Evolutionary conservation across 225 moss, liverwort and hornwort species (phyloP).

Genomic region (Antitrichia curtipendula): DNA sequence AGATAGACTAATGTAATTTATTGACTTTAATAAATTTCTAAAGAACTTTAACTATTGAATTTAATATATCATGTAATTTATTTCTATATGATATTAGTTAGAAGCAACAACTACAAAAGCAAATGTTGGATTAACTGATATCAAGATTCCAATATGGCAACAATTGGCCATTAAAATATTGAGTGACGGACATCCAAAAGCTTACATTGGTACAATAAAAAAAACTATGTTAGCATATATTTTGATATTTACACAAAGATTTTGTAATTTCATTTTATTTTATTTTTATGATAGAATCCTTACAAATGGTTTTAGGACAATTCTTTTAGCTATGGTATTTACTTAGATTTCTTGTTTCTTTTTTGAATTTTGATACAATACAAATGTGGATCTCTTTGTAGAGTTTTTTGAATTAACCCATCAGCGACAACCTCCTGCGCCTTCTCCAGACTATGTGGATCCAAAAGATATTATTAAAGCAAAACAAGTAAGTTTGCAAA

Average conservation of each 20-base stretch:
- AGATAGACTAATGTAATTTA: background rate
- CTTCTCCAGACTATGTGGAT: slow-evolving; percentile 26
- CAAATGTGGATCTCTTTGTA: background rate
- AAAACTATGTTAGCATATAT: background rate
- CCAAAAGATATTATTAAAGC: background rate
- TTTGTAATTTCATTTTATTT: background rate
- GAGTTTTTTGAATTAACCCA: slow-evolving; percentile 45
- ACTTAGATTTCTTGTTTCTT: no score
- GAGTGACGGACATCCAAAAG: slow-evolving; percentile 19
- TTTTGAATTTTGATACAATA: background rate
- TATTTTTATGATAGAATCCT: background rate
- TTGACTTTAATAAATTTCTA: no score
- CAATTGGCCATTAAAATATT: slow-evolving; percentile 17
- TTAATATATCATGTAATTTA: background rate
- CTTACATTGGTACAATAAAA: slow-evolving; percentile 11
- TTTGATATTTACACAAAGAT: background rate
- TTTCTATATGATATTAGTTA: background rate
- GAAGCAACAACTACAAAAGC: background rate
- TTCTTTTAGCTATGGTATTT: background rate
- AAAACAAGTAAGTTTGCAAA: background rate
- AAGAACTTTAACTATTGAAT: background rate
- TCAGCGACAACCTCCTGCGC: slow-evolving; percentile 23
- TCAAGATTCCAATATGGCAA: slow-evolving; percentile 19
- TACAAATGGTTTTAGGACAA: rapidly evolving
- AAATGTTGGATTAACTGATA: slow-evolving; percentile 16